Conservation (phyloP, 306 rosid species). For the Cucumis cinereus region DNA sequence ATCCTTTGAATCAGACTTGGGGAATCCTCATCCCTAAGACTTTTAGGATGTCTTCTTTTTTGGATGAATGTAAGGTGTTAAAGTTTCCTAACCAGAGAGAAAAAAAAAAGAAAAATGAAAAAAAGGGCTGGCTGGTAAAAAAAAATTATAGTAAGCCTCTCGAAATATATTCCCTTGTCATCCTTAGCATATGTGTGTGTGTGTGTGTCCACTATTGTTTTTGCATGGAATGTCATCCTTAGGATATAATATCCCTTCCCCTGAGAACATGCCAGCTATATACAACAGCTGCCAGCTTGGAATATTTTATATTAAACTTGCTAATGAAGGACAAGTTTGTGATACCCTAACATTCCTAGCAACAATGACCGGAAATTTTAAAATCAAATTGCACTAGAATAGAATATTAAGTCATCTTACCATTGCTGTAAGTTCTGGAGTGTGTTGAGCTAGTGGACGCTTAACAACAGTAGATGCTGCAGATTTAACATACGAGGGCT, state of each 20-base stretch:
- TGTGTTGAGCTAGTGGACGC: conserved; percentile 97
- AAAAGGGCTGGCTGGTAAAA: not conserved
- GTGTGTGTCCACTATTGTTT: too few species aligned
- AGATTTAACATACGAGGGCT: conserved; percentile 88
- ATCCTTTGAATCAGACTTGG: not conserved
- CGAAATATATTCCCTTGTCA: not conserved
- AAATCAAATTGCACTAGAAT: not conserved
- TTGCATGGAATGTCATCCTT: not conserved
- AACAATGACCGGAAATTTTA: not conserved
- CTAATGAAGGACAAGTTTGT: not conserved
- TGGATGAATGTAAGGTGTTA: not conserved
- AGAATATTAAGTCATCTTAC: conserved; percentile 25
- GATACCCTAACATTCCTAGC: not conserved
- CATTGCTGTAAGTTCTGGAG: conserved; percentile 98
- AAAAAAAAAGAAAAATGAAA: too few species aligned
- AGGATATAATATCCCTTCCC: not conserved
- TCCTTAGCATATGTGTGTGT: not conserved
- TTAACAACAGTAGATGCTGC: conserved; percentile 97
- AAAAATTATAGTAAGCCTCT: not conserved
- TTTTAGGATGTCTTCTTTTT: not conserved
- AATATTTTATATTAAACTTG: not conserved
- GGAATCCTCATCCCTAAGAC: not conserved
- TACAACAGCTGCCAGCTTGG: not conserved
- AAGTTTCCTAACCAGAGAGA: not conserved
- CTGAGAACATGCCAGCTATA: not conserved